Evolutionary conservation across 2,329 filamentous ascomycete genomes (phyloP).

Genomic region (Didymella glomerata): DNA sequence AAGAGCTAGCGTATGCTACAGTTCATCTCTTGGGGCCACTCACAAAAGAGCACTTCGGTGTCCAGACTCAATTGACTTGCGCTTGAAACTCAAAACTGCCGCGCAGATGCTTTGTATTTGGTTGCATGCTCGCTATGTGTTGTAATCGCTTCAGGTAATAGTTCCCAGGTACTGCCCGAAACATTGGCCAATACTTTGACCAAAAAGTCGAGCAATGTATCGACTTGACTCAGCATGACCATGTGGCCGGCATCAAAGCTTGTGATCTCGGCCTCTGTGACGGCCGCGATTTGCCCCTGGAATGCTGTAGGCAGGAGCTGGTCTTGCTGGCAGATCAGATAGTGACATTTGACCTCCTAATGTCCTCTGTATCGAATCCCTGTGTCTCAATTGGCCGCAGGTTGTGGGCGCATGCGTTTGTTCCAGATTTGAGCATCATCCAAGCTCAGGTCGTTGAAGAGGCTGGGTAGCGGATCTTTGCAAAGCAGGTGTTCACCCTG

Average conservation of each 20-base stretch:
- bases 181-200: background rate
- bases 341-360: background rate
- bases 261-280: background rate
- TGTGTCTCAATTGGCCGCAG: background rate
- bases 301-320: background rate
- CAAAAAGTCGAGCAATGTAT: background rate
- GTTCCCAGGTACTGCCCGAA: background rate
- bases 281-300: background rate
- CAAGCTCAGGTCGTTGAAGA: background rate
- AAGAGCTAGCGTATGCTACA: too few species aligned
- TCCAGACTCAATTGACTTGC: too few species aligned
- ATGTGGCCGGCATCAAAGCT: background rate
- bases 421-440: background rate
- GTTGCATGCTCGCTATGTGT: too few species aligned
- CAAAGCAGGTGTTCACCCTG: background rate
- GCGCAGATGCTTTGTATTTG: too few species aligned
- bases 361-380: background rate
- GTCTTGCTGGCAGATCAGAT: background rate
- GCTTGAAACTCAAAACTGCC: too few species aligned
- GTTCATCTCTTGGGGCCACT: too few species aligned
- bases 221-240: background rate
- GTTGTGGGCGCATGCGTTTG: background rate
- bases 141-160: too few species aligned
- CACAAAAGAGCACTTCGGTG: too few species aligned
- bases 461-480: background rate